Base-by-base conservation (phyloP, 495 filamentous ascomycete genomes). In the Mycothermus thermophilus region DNA sequence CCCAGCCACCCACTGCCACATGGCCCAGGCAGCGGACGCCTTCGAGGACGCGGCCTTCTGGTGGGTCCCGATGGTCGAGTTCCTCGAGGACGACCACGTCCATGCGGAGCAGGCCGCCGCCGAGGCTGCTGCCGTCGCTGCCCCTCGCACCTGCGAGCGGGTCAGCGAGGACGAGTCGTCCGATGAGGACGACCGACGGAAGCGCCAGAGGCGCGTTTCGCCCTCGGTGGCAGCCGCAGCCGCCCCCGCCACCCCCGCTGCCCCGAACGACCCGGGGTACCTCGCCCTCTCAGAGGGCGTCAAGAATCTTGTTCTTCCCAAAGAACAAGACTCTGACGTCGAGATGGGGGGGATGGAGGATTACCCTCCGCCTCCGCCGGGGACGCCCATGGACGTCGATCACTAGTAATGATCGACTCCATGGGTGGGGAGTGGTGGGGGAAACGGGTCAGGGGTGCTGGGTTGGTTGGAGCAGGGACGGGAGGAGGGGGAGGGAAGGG, bases 11-110 rank as follows among this genome's bases (percentile, higher is more conserved):
- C 37, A 27, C 24, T 27, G 22, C 22, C 22, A 31, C 11, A 29
- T 39, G 5, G 37, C 37, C 16, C 21, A 16, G 17, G 28, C 37
- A 23, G 36, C 32, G 29, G 37, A 39, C 30, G 14, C n/a, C 21
- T 39, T 39, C 30, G 11, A 32, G 24, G 1, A 4, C 15, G 17
- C 37, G 5, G 37, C 37, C 22, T 33, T 21, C 13, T 39, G 32
- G 16, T 39, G 37, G 37, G 21, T 8, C 7, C 19, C n/a, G 9
- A 1, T 10, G 1, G 23, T 19, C 21, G 30, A 16, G 16, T 31
- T 25, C 28, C 17, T 39, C 29, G 30, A 39, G 37, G 28, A 39
- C 34, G 25, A 36, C 25, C 25, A 29, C 6, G 6, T 3, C 3
- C 34, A 19, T 7, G 18, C 18, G 12, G 34, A 36, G 1, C 16